Evolutionary conservation across 2,329 filamentous ascomycete genomes (phyloP).

Genomic region (Saccharata proteae): DNA sequence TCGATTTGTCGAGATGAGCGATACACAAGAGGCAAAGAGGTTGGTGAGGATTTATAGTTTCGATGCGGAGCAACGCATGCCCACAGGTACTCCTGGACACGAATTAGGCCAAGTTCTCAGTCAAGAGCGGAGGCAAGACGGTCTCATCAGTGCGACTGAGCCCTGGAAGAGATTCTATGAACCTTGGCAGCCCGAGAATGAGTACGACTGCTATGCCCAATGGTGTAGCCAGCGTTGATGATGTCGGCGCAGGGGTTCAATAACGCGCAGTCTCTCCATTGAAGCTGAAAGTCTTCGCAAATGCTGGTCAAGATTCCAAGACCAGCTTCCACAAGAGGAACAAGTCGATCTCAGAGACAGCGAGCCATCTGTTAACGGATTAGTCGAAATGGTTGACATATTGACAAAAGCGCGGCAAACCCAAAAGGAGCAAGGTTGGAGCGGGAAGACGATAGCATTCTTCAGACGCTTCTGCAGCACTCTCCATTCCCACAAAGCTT

Average conservation of each 20-base stretch:
- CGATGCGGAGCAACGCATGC: constrained; percentile 4
- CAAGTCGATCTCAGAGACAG: constrained; percentile 8
- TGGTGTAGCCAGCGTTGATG: too few species aligned
- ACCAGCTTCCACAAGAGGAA: constrained; percentile 8
- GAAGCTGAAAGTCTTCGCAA: constrained; percentile 8
- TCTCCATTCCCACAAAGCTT: constrained; percentile 11
- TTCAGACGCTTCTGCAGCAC: constrained; percentile 11
- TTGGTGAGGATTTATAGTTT: constrained; percentile 8
- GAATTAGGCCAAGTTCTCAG: constrained; percentile 13
- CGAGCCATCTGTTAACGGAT: constrained; percentile 9
- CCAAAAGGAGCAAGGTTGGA: constrained; percentile 9
- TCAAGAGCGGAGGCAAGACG: constrained; percentile 3
- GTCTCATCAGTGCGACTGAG: constrained; percentile 2
- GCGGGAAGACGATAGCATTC: constrained; percentile 10
- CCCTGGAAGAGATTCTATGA: constrained; percentile 12
- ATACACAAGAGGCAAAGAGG: not conserved
- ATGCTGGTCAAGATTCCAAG: constrained; percentile 10
- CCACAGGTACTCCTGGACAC: constrained; percentile 1
- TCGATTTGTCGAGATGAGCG: too few species aligned
- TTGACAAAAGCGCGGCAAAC: constrained; percentile 11
- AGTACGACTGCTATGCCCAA: too few species aligned
- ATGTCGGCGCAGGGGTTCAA: constrained; percentile 6
- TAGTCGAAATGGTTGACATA: constrained; percentile 10
- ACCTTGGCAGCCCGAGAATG: constrained; percentile 8
- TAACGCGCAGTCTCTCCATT: constrained; percentile 6